A percentile compares a stretch with the other conserved stretches of the same genome.
Evolutionary conservation across 495 filamentous ascomycete species (phyloP).

Genomic region (Cercophora newfieldiana): DNA sequence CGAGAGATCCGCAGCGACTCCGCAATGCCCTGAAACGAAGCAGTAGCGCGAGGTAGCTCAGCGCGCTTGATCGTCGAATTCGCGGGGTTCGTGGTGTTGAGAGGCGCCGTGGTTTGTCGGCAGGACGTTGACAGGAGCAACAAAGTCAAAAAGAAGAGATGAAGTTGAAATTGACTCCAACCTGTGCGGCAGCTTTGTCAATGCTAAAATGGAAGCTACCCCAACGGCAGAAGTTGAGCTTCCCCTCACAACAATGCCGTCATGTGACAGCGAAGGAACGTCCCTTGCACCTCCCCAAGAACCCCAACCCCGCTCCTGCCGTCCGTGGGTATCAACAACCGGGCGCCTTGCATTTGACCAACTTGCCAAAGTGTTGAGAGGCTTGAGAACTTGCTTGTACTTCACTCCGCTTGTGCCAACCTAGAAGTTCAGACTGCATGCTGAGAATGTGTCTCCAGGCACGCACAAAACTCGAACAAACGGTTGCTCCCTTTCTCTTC

Average conservation of each 20-base stretch:
- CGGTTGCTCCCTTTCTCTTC: no score
- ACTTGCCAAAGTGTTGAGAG: no score
- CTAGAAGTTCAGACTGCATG: no score
- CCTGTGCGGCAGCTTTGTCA: background rate
- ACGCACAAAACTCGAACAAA: no score
- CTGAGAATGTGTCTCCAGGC: no score
- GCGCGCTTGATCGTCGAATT: background rate
- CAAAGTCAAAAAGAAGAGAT: constrained; percentile 10
- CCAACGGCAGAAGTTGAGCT: constrained; percentile 3
- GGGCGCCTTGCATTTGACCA: no score
- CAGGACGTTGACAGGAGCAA: background rate
- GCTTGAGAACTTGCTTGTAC: no score
- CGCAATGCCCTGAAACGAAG: background rate
- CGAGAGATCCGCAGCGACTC: background rate
- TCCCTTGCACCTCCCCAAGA: background rate
- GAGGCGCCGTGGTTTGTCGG: background rate
- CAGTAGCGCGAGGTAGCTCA: background rate
- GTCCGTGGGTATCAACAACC: no score
- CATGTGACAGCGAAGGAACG: constrained; percentile 1
- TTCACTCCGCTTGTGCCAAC: no score
- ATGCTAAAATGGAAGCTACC: constrained; percentile 11
- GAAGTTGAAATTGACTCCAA: constrained; percentile 20
- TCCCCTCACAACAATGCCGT: constrained; percentile 18
- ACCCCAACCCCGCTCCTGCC: background rate
- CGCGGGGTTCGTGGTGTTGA: constrained; percentile 4